Conservation (phyloP, 2,329 filamentous ascomycete species). For the Xylariaceae sp. region DNA sequence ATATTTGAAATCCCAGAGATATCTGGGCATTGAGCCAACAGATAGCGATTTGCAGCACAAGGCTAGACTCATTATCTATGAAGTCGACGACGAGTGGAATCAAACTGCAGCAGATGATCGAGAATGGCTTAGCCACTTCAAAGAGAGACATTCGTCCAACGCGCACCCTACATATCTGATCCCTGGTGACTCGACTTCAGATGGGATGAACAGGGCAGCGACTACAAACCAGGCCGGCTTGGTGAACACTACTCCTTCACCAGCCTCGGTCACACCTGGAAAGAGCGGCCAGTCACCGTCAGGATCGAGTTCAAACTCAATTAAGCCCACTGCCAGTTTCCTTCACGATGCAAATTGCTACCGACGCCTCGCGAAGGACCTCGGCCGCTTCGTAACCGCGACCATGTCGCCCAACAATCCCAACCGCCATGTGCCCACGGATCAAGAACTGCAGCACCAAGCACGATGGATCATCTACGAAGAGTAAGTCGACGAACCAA, state of each 20-base stretch:
- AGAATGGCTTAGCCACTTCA: slow-evolving; percentile 52
- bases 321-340: slow-evolving; percentile 40
- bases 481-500: slow-evolving; percentile 44
- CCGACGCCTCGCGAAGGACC: slow-evolving; percentile 49
- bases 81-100: slow-evolving; percentile 60
- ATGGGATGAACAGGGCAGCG: slow-evolving; percentile 1
- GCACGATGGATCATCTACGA: slow-evolving; percentile 61
- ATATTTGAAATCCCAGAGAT: slow-evolving; percentile 44
- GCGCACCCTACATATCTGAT: slow-evolving; percentile 21
- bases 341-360: slow-evolving; percentile 60
- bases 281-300: slow-evolving; percentile 7
- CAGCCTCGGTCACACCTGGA: slow-evolving; percentile 1
- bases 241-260: background rate
- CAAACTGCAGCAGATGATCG: slow-evolving; percentile 58
- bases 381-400: slow-evolving; percentile 49
- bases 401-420: slow-evolving; percentile 58
- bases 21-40: slow-evolving; percentile 44
- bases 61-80: slow-evolving; percentile 59
- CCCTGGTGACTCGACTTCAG: slow-evolving; percentile 14
- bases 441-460: slow-evolving; percentile 61
- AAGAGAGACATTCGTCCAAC: slow-evolving; percentile 38
- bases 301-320: slow-evolving; percentile 9
- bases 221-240: slow-evolving; percentile 4
- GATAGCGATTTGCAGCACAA: slow-evolving; percentile 54
- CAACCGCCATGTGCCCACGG: slow-evolving; percentile 53